Evolutionary conservation across 2,329 filamentous ascomycete genomes (phyloP).

Genomic region (Trichoderma sp.): DNA sequence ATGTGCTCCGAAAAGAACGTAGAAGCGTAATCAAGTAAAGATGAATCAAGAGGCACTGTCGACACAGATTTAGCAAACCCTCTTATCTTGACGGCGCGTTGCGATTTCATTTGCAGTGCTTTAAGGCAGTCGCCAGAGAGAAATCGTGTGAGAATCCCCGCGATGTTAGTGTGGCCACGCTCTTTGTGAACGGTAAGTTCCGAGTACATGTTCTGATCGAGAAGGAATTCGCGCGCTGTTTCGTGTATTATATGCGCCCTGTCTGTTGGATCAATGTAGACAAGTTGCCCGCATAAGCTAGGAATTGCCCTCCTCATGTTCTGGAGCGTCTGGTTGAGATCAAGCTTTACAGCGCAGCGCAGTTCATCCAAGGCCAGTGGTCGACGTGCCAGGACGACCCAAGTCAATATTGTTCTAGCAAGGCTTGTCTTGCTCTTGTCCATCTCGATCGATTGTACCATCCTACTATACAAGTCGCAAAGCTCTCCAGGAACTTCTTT

Average conservation of each 20-base stretch:
- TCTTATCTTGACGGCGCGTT: not conserved
- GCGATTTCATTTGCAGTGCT: not conserved
- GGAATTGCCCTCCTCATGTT: not conserved
- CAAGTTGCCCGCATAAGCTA: not conserved
- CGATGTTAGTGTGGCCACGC: not conserved
- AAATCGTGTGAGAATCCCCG: not conserved
- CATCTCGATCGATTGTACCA: not conserved
- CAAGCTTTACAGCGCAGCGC: slow-evolving; percentile 2
- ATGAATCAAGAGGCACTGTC: not conserved
- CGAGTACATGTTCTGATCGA: not conserved
- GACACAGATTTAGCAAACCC: not conserved
- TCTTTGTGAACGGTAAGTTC: not conserved
- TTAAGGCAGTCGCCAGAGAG: not conserved
- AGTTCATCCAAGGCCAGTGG: slow-evolving; percentile 1
- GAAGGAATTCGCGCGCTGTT: slow-evolving; percentile 2
- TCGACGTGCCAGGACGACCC: slow-evolving; percentile 2
- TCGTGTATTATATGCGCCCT: slow-evolving; percentile 4
- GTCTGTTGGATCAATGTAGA: not conserved
- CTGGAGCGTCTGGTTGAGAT: not conserved
- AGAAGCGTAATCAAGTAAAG: not conserved
- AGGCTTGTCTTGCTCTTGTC: not conserved
- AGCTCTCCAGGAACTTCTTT: not conserved
- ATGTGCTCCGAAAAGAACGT: not conserved
- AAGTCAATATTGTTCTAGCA: slow-evolving; percentile 2
- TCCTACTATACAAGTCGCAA: not conserved